phyloP scores from a whole-genome alignment of 345 rosid genomes.

The Eutrema japonicum region DNA sequence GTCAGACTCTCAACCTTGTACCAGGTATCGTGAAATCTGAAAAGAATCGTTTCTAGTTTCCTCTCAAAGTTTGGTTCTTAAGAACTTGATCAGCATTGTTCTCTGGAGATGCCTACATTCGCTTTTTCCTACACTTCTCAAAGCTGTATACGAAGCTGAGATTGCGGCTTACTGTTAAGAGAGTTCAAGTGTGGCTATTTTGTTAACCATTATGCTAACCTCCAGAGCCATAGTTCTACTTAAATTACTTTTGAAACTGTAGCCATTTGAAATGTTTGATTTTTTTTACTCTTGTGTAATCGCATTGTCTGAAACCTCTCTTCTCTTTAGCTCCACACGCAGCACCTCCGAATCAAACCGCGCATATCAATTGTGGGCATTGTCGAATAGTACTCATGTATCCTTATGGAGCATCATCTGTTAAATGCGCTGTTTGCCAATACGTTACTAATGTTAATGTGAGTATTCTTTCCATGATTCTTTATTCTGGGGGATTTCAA shows the following conservation, averaged over 20 bases:
- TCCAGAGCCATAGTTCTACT: not conserved
- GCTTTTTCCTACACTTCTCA: not conserved
- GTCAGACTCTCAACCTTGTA: slow-evolving; percentile 75
- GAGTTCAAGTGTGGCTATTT: not conserved
- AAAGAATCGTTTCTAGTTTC: not conserved
- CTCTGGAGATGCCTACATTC: not conserved
- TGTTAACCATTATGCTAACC: not conserved
- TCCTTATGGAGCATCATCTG: slow-evolving; percentile 82
- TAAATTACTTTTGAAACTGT: not conserved
- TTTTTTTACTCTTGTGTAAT: not conserved
- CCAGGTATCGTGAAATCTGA: slow-evolving; percentile 49
- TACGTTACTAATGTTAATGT: slow-evolving; percentile 67
- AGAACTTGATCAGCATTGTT: too few species aligned
- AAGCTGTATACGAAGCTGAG: not conserved
- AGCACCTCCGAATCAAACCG: slow-evolving; percentile 51
- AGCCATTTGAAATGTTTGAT: not conserved
- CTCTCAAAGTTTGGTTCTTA: not conserved
- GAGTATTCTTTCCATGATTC: too few species aligned
- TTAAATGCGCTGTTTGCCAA: slow-evolving; percentile 83
- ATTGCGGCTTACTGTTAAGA: not conserved
- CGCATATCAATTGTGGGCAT: slow-evolving; percentile 74
- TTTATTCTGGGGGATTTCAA: too few species aligned
- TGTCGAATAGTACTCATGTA: slow-evolving; percentile 75
- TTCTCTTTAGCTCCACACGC: not conserved
- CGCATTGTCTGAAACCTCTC: not conserved